A percentile compares a stretch with the other conserved stretches of the same genome.
phyloP scores from a whole-genome alignment of 192 early-diverging fungal species.

The Backusella tarrabulga region DNA sequence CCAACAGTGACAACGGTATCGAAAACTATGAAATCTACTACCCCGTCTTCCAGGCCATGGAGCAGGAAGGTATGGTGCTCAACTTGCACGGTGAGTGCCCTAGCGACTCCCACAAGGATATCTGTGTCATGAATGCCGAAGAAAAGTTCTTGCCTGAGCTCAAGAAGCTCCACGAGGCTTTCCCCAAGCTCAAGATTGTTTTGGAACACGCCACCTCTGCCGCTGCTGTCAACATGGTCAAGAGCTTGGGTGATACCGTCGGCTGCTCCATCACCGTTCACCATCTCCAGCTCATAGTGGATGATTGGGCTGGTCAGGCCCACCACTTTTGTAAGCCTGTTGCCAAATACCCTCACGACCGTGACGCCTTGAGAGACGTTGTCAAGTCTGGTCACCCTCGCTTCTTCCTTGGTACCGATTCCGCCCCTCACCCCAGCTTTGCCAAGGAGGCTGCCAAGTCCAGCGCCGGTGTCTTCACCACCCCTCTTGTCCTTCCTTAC shows the following conservation, averaged over 20 bases:
- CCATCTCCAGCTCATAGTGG: constrained; percentile 86
- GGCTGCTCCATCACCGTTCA: constrained; percentile 96
- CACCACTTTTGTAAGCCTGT: constrained; percentile 99
- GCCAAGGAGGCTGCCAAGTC: constrained; percentile 83
- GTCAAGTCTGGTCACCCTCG: constrained; percentile 78
- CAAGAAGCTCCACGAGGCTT: constrained; percentile 79
- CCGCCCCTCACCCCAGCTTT: constrained; percentile 88
- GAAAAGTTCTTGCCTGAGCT: constrained; percentile 87
- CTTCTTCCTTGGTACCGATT: constrained; percentile 97
- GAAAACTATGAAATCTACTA: constrained; percentile 91
- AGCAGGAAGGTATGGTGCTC: constrained; percentile 89
- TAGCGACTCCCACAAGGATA: constrained; percentile 75
- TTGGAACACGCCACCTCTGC: constrained; percentile 96
- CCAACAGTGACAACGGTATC: constrained; percentile 95
- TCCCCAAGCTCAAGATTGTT: constrained; percentile 93
- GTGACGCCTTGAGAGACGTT: constrained; percentile 81
- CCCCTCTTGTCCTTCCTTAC: constrained; percentile 80
- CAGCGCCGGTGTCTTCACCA: constrained; percentile 92
- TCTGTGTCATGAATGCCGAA: constrained; percentile 97
- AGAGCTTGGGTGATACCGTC: constrained; percentile 87
- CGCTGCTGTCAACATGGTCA: constrained; percentile 91
- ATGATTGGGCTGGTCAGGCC: constrained; percentile 97
- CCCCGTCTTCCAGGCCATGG: constrained; percentile 92
- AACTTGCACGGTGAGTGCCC: constrained; percentile 97
- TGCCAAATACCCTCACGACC: constrained; percentile 92